Evolutionary conservation across 2,329 filamentous ascomycete genomes (phyloP).

Genomic region (Epichloe sibirici): DNA sequence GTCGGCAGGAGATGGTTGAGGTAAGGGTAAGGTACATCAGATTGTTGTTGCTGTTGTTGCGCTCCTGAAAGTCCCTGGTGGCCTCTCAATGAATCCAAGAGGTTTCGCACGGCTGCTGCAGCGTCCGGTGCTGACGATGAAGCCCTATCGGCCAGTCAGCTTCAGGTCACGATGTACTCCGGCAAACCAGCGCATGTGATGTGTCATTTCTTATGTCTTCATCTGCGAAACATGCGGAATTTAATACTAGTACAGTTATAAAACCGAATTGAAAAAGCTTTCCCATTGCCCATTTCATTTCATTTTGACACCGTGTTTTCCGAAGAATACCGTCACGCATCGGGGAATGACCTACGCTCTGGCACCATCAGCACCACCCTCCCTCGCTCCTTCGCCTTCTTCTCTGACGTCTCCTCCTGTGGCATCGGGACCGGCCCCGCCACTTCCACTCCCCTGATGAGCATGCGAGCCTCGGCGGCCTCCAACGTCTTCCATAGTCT

Average conservation of each 20-base stretch:
- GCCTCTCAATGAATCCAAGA: constrained; percentile 69
- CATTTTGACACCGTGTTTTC: constrained; percentile 9
- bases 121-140: constrained; percentile 53
- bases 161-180: constrained; percentile 5
- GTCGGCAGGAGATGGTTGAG: constrained; percentile 77
- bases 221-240: constrained; percentile 14
- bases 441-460: constrained; percentile 50
- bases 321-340: constrained; percentile 15
- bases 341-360: constrained; percentile 81
- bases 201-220: constrained; percentile 11
- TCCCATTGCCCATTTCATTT: constrained; percentile 2
- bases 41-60: constrained; percentile 18
- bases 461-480: constrained; percentile 47
- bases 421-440: constrained; percentile 74
- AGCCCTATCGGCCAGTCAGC: constrained; percentile 44
- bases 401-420: constrained; percentile 86
- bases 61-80: constrained; percentile 29
- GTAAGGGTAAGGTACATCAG: constrained; percentile 61
- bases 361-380: constrained; percentile 91
- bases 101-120: constrained; percentile 70
- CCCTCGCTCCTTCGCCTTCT: constrained; percentile 77
- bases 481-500: constrained; percentile 48
- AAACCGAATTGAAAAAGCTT: constrained; percentile 5
- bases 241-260: constrained; percentile 20
- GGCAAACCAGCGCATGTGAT: not conserved